Percentiles rank a stretch among this genome's conserved stretches.
phyloP scores from a whole-genome alignment of 352 stramenopile species.

The Pythium folliculosum region DNA sequence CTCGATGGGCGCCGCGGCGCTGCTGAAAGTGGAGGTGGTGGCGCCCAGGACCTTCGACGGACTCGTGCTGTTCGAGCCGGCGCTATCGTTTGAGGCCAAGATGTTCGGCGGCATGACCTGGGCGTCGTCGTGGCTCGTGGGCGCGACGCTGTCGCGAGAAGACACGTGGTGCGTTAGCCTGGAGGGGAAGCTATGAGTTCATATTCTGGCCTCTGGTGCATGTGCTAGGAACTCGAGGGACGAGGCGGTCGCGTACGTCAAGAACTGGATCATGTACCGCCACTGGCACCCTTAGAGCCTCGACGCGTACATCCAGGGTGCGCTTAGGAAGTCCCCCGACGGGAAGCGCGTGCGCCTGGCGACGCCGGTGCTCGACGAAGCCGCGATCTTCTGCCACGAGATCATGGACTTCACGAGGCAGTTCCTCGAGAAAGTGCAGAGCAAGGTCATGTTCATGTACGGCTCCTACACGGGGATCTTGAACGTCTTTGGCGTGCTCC shows the following conservation, averaged over 20 bases:
- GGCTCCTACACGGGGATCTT: constrained; percentile 7
- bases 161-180: constrained; percentile 7
- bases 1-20: constrained; percentile 14
- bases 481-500: not conserved
- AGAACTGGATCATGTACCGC: not conserved
- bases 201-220: not conserved
- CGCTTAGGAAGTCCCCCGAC: not conserved
- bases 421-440: not conserved
- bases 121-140: constrained; percentile 1
- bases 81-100: not conserved
- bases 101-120: not conserved
- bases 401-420: constrained; percentile 8
- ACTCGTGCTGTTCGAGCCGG: constrained; percentile 8
- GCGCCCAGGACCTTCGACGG: constrained; percentile 1
- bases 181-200: not conserved
- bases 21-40: constrained; percentile 6
- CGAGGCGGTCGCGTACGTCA: constrained; percentile 3
- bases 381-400: constrained; percentile 19
- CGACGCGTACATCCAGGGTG: constrained; percentile 11
- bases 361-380: constrained; percentile 18
- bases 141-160: constrained; percentile 1
- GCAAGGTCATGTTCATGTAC: constrained; percentile 12
- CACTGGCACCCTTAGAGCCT: constrained; percentile 13
- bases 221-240: constrained; percentile 17
- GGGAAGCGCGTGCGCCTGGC: constrained; percentile 9